Conservation (phyloP, 2,329 filamentous ascomycete genomes). For the Blastomyces silverae region DNA sequence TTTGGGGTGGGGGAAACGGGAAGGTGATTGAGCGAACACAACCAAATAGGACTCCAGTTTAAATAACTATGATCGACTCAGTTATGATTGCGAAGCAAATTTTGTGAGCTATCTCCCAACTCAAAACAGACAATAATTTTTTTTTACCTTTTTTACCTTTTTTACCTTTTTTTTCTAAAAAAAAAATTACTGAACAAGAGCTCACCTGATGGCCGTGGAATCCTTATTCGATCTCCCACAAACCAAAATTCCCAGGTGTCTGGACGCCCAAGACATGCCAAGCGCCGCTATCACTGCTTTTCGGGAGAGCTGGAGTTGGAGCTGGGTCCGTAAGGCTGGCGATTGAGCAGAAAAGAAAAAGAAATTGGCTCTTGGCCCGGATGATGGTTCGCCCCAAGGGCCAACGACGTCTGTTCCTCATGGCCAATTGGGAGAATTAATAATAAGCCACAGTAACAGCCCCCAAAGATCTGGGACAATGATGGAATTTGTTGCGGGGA, state of each 20-base stretch:
- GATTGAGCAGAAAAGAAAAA: neutral
- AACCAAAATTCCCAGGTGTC: conserved; percentile 1
- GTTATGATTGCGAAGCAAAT: neutral
- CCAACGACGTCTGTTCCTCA: neutral
- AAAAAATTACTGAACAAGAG: neutral
- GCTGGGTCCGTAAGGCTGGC: conserved; percentile 8
- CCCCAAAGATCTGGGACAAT: neutral
- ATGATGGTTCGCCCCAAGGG: neutral
- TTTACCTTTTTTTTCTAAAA: too few species aligned
- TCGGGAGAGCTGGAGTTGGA: neutral
- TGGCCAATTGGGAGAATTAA: neutral
- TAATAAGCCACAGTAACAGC: conserved; percentile 3
- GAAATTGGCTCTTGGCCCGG: neutral
- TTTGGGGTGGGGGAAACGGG: neutral
- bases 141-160: too few species aligned
- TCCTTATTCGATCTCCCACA: conserved; percentile 1
- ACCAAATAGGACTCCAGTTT: neutral
- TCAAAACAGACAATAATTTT: neutral
- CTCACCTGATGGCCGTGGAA: neutral
- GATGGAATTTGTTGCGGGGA: conserved; percentile 1
- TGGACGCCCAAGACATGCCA: conserved; percentile 7
- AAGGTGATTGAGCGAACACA: neutral
- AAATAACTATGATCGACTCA: neutral
- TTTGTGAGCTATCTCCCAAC: neutral
- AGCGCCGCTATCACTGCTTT: conserved; percentile 3